Conservation (phyloP, 83 land plant species). For the Isoetes engelmannii region DNA sequence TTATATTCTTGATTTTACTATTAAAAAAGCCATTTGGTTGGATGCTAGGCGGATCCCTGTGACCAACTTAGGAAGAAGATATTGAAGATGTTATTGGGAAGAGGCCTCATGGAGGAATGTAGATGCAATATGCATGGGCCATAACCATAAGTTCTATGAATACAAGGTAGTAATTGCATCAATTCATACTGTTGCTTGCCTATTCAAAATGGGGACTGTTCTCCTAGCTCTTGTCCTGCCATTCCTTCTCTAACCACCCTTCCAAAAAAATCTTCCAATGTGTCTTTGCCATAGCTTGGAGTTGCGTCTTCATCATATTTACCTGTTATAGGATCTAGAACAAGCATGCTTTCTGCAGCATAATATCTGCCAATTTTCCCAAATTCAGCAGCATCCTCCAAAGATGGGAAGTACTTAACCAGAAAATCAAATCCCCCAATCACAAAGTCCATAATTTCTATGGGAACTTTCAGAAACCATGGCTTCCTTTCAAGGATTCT, state of each 20-base stretch:
- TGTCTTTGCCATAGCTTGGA: constrained; percentile 93
- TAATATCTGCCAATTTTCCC: constrained; percentile 95
- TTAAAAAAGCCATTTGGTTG: too few species aligned
- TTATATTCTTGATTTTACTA: too few species aligned
- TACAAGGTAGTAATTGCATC: too few species aligned
- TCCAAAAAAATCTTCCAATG: constrained; percentile 83
- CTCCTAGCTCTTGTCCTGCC: constrained; percentile 95
- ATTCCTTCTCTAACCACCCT: constrained; percentile 79
- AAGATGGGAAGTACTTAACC: constrained; percentile 58
- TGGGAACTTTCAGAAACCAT: constrained; percentile 84
- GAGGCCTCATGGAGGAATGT: too few species aligned
- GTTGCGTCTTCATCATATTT: constrained; percentile 81
- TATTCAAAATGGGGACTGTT: constrained; percentile 62
- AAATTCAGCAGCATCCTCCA: constrained; percentile 94
- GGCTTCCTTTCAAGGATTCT: constrained; percentile 66
- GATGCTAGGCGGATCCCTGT: too few species aligned
- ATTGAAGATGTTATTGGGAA: too few species aligned
- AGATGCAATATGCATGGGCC: too few species aligned
- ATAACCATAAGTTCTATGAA: too few species aligned
- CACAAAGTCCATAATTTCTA: constrained; percentile 83
- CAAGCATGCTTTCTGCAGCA: constrained; percentile 95
- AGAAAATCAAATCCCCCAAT: constrained; percentile 72
- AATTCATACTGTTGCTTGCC: too few species aligned
- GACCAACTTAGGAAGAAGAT: too few species aligned
- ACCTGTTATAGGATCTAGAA: constrained; percentile 69